Evolutionary conservation across 306 rosid genomes (phyloP), one percentile per base, ranked within the genome.

Genomic region (Begonia loranthoides): DNA sequence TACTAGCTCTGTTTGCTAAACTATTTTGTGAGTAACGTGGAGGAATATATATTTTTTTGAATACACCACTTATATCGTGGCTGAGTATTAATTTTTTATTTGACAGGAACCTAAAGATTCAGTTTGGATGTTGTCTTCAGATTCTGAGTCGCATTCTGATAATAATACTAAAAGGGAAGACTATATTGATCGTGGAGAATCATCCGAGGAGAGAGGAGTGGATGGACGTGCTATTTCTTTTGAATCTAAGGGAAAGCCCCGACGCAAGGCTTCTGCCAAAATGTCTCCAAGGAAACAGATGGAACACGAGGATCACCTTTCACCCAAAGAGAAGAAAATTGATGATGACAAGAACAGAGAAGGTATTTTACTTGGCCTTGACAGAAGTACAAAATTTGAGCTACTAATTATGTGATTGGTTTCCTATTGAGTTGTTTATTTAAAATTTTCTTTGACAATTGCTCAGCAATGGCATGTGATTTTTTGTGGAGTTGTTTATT

Each of bases 71-170:
- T 28, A 28, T 28, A 28, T 28, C 36, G 9, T 28, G 9, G 36
- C 9, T 28, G 36, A 28, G 5, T 28, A 28, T 28, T 28, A 28
- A 28, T 3, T 28, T 28, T 28, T 50, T 52, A 17, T 40, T 61
- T 41, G 43, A 50, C 70, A 82, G 96, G 81, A 56, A 54, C 13
- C 74, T 60, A 70, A 72, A 66, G 66, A 56, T 63, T 66, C 87
- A 45, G 51, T 80, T 58, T 83, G 72, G 94, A 38, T 52, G 43
- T 60, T 80, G 49, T 77, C 94, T 60, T 87, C 90, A 58, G 96
- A 83, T 59, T 87, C 90, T 1, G 96, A 87, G 73, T 66, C 68
- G 55, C 66, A 56, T 50, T 73, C 21, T 45, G 78, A 58, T 55
- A 60, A 45, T 58, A 70, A 70, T 61, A 70, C 72, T 12, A 64